Evolutionary conservation across 192 early-diverging fungal species (phyloP).

Genomic region (Coemansia sp.): DNA sequence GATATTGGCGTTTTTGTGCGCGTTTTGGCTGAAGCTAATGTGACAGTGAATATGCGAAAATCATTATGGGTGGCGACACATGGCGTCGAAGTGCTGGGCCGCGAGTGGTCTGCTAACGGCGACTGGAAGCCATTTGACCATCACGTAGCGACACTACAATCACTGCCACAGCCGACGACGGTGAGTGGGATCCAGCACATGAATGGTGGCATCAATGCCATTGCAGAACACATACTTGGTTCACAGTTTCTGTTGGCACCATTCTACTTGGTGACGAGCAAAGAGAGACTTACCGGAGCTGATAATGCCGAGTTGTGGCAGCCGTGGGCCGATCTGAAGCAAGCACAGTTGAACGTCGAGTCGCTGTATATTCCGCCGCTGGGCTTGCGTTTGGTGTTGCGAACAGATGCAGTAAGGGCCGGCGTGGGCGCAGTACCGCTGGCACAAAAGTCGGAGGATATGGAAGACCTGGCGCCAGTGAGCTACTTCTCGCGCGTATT

Average conservation of each 20-base stretch:
- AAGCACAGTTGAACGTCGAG: constrained; percentile 3
- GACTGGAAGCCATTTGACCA: constrained; percentile 17
- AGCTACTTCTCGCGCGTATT: constrained; percentile 28
- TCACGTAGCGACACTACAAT: constrained; percentile 12
- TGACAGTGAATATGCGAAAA: constrained; percentile 16
- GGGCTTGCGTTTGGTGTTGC: constrained; percentile 13
- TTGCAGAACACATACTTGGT: constrained; percentile 20
- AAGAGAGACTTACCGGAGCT: not conserved
- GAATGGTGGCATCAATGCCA: constrained; percentile 20
- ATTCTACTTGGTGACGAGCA: constrained; percentile 16
- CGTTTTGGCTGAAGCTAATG: constrained; percentile 6
- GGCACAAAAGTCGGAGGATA: constrained; percentile 7
- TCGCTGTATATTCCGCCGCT: constrained; percentile 20
- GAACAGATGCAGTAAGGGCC: constrained; percentile 18
- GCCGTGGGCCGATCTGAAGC: constrained; percentile 13
- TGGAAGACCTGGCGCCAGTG: constrained; percentile 12
- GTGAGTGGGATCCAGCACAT: constrained; percentile 7
- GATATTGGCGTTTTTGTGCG: not conserved
- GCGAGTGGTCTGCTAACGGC: not conserved
- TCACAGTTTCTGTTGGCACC: constrained; percentile 16
- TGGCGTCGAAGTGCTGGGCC: constrained; percentile 8
- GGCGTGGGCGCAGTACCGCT: constrained; percentile 29
- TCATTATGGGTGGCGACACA: not conserved
- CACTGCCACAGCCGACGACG: constrained; percentile 10
- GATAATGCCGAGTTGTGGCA: not conserved